These are phyloP conservation scores for Pichia ethanolica DNA, from an alignment of 805 yeast genomes.

Conservation along the genomic window DNA sequence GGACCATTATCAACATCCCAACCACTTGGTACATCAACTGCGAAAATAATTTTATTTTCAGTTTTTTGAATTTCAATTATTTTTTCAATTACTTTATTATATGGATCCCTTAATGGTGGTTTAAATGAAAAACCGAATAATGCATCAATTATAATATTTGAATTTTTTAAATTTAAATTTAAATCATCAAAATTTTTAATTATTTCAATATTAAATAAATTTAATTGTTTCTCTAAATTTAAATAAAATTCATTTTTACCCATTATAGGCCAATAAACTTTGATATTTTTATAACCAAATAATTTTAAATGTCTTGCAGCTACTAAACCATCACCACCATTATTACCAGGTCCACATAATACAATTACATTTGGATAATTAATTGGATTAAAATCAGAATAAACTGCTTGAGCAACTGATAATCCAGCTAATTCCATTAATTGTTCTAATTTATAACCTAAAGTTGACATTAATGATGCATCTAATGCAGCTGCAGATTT, in stretches of 20 bases:
- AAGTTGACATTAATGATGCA: conserved; percentile 74
- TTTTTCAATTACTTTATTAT: conserved; percentile 39
- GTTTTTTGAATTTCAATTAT: conserved; percentile 27
- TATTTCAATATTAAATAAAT: conserved; percentile 54
- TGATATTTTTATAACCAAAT: conserved; percentile 65
- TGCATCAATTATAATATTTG: conserved; percentile 63
- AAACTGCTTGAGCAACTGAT: conserved; percentile 84
- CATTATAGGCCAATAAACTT: conserved; percentile 73
- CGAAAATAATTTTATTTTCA: conserved; percentile 49
- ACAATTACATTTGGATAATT: conserved; percentile 37
- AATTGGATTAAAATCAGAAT: conserved; percentile 54
- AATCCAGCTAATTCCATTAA: conserved; percentile 95
- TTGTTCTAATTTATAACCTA: conserved; percentile 75
- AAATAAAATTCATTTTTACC: conserved; percentile 48
- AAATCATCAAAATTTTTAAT: conserved; percentile 26
- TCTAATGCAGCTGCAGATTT: conserved; percentile 72
- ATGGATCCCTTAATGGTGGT: conserved; percentile 82
- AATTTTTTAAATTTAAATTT: conserved; percentile 23
- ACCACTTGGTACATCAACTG: conserved; percentile 91
- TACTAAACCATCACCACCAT: conserved; percentile 95
- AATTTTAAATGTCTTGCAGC: conserved; percentile 85
- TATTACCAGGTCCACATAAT: conserved; percentile 92
- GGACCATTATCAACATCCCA: conserved; percentile 97
- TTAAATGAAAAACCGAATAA: conserved; percentile 90
- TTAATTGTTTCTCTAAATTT: conserved; percentile 59